phyloP scores from a whole-genome alignment of 306 rosid genomes.

The Phaseolus lunatus region DNA sequence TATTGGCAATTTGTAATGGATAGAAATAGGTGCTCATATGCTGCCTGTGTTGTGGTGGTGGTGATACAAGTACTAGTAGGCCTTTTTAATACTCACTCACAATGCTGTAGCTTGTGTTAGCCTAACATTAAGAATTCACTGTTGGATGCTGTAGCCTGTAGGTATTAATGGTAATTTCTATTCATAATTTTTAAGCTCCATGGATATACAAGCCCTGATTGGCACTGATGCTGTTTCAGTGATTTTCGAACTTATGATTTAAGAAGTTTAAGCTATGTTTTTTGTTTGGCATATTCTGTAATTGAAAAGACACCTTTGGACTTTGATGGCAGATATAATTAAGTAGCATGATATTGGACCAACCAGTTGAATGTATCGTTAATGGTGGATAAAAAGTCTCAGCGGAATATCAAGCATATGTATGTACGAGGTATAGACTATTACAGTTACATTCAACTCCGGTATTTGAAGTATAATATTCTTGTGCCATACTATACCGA shows the following conservation, averaged over 20 bases:
- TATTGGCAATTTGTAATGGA: conserved; percentile 10
- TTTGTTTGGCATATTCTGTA: conserved; percentile 24
- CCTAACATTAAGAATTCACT: background rate
- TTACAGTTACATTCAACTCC: conserved; percentile 17
- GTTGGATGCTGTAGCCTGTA: background rate
- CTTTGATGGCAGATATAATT: conserved; percentile 38
- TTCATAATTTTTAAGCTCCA: conserved; percentile 6
- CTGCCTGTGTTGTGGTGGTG: background rate
- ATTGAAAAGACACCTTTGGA: conserved; percentile 45
- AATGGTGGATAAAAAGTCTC: conserved; percentile 64
- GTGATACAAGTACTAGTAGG: conserved; percentile 7
- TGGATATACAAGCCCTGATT: conserved; percentile 9
- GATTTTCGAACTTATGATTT: conserved; percentile 7
- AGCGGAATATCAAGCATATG: conserved; percentile 67
- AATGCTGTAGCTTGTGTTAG: background rate
- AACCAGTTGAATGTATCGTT: conserved; percentile 47
- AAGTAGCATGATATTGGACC: conserved; percentile 55
- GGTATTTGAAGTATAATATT: conserved; percentile 11
- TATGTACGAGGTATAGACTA: conserved; percentile 62
- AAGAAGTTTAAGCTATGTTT: background rate
- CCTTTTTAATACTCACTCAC: conserved; percentile 10
- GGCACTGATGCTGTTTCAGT: background rate
- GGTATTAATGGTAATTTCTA: background rate
- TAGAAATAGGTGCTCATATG: background rate
- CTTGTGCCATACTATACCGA: conserved; percentile 21